These are phyloP conservation scores for Cercis canadensis DNA, from an alignment of 306 rosid species.

Conservation along the genomic window DNA sequence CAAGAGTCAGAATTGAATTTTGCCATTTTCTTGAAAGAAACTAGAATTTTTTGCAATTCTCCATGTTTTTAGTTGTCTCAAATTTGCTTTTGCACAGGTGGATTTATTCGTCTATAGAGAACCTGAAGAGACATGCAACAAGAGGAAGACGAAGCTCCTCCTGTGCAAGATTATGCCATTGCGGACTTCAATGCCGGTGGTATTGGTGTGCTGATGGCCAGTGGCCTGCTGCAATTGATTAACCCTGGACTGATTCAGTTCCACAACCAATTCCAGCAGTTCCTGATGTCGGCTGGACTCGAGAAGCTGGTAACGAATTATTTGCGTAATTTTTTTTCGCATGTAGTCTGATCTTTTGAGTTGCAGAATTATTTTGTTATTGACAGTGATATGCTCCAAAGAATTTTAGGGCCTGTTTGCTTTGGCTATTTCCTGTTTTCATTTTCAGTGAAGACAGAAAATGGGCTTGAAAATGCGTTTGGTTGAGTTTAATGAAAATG, in stretches of 20 bases:
- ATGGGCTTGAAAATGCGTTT: too few species aligned
- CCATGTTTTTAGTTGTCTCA: neutral
- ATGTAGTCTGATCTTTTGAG: neutral
- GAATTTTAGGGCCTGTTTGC: too few species aligned
- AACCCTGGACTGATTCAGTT: constrained; percentile 37
- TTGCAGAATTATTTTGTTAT: constrained; percentile 3
- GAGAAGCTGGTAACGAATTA: constrained; percentile 38
- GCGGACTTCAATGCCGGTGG: constrained; percentile 47
- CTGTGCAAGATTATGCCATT: constrained; percentile 52
- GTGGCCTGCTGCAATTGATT: constrained; percentile 40
- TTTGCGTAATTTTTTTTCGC: neutral
- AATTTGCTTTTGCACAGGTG: constrained; percentile 52
- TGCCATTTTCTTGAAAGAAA: neutral
- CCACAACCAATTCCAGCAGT: constrained; percentile 38
- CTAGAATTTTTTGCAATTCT: neutral
- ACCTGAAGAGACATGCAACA: constrained; percentile 75
- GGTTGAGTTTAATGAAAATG: too few species aligned
- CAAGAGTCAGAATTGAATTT: neutral
- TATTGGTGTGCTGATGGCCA: constrained; percentile 37
- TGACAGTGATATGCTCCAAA: neutral
- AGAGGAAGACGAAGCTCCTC: constrained; percentile 69
- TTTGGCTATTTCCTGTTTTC: too few species aligned
- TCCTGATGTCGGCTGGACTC: constrained; percentile 34
- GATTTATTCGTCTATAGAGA: constrained; percentile 89
- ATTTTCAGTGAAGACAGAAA: too few species aligned